phyloP scores from a whole-genome alignment of 2,329 filamentous ascomycete genomes.

The Beauveria asiatica region DNA sequence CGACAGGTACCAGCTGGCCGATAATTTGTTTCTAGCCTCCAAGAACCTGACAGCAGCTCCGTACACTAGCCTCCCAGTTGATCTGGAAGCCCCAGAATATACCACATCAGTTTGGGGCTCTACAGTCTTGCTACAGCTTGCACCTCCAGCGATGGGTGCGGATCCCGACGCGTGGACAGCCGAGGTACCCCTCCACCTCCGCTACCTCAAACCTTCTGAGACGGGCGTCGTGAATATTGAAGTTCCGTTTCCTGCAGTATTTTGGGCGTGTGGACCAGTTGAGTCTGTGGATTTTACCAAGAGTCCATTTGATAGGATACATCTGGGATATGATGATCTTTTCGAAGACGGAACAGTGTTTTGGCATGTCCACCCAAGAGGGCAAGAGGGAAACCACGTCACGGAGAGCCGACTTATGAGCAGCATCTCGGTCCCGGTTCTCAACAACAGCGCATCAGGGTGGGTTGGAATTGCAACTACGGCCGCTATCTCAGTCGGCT shows the following conservation, averaged over 20 bases:
- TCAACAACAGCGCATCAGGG: slow-evolving; percentile 42
- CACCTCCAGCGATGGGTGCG: slow-evolving; percentile 35
- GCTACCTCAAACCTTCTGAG: slow-evolving; percentile 61
- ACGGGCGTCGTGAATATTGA: slow-evolving; percentile 46
- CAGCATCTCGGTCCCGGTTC: slow-evolving; percentile 54
- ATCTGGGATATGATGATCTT: slow-evolving; percentile 76
- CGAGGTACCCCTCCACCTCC: slow-evolving; percentile 73
- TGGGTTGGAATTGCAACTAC: slow-evolving; percentile 49
- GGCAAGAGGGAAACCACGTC: slow-evolving; percentile 18
- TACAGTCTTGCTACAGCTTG: slow-evolving; percentile 65
- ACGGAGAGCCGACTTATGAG: slow-evolving; percentile 37
- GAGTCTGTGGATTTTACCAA: slow-evolving; percentile 58
- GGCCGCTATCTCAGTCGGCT: slow-evolving; percentile 51
- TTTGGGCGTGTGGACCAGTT: slow-evolving; percentile 76
- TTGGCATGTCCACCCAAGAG: slow-evolving; percentile 61
- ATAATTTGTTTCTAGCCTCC: slow-evolving; percentile 67
- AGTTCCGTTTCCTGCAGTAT: slow-evolving; percentile 75
- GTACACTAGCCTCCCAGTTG: slow-evolving; percentile 66
- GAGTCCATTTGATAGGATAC: slow-evolving; percentile 79
- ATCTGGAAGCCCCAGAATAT: slow-evolving; percentile 87
- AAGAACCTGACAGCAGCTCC: slow-evolving; percentile 66
- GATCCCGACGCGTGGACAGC: slow-evolving; percentile 47
- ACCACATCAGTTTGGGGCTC: slow-evolving; percentile 71
- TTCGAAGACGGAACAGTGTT: slow-evolving; percentile 74
- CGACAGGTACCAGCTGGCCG: slow-evolving; percentile 77